Conservation (phyloP, 1,139 yeast genomes). For the Hanseniaspora gamundiae region DNA sequence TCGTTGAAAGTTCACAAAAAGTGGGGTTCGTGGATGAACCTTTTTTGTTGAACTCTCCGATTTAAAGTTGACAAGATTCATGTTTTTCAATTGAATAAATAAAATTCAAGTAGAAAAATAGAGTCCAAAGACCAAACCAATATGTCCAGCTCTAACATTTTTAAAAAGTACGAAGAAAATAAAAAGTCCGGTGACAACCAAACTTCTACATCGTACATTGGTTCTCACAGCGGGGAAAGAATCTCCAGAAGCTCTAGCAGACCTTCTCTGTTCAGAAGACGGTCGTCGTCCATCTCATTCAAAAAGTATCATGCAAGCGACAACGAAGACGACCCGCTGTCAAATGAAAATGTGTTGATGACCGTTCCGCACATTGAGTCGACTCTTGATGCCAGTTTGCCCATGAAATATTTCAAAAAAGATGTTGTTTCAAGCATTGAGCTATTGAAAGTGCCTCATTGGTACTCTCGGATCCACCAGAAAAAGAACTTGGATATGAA, state of each 20-base stretch:
- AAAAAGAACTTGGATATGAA: slow-evolving; percentile 15
- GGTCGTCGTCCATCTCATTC: neutral
- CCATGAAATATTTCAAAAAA: slow-evolving; percentile 37
- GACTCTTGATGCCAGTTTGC: neutral
- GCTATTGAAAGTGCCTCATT: slow-evolving; percentile 56
- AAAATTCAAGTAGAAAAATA: too few species aligned
- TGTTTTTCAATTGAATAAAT: too few species aligned
- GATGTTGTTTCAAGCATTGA: slow-evolving; percentile 62
- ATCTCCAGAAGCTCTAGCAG: neutral
- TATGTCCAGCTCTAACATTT: too few species aligned
- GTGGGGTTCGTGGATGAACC: too few species aligned
- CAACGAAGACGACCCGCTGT: neutral
- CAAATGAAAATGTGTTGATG: neutral
- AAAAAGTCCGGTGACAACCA: too few species aligned
- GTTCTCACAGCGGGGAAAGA: neutral
- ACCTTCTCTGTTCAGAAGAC: neutral
- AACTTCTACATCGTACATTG: too few species aligned
- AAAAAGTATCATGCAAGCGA: neutral
- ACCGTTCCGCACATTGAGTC: neutral
- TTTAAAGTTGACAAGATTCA: too few species aligned
- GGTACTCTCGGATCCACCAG: slow-evolving; percentile 38
- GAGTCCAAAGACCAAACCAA: too few species aligned
- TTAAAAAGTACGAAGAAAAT: too few species aligned
- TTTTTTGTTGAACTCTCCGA: too few species aligned
- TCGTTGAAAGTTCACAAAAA: too few species aligned